These are phyloP conservation scores for Zarea fungicola DNA, from an alignment of 2,329 filamentous ascomycete species.

Conservation along the genomic window DNA sequence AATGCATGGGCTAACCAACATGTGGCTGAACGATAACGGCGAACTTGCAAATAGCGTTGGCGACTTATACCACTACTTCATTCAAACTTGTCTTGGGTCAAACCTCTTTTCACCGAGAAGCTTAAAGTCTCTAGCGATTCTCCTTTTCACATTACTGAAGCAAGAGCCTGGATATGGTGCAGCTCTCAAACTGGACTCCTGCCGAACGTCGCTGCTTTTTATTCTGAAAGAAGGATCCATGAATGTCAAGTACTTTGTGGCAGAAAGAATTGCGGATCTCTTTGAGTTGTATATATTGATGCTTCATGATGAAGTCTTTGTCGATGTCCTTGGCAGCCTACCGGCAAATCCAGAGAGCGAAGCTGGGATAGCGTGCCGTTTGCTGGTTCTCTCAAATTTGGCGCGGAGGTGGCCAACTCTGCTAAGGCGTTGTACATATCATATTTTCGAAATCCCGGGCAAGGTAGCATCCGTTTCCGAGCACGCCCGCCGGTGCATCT, in stretches of 20 bases:
- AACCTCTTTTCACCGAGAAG: conserved; percentile 65
- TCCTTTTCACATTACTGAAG: conserved; percentile 67
- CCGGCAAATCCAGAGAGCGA: conserved; percentile 64
- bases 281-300: conserved; percentile 80
- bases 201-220: conserved; percentile 66
- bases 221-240: conserved; percentile 64
- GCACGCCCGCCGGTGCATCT: conserved; percentile 70
- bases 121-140: conserved; percentile 59
- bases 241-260: conserved; percentile 70
- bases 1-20: conserved; percentile 56
- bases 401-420: conserved; percentile 83
- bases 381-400: conserved; percentile 70
- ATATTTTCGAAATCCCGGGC: conserved; percentile 87
- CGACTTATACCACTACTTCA: conserved; percentile 75
- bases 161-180: conserved; percentile 62
- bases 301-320: conserved; percentile 76
- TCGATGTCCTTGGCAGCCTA: conserved; percentile 76
- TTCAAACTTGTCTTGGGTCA: conserved; percentile 60
- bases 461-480: conserved; percentile 58
- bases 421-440: conserved; percentile 80
- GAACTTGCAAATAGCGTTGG: conserved; percentile 61
- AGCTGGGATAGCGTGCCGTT: conserved; percentile 80
- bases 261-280: conserved; percentile 62
- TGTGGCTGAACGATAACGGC: conserved; percentile 58
- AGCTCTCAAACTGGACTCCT: conserved; percentile 50